Base-by-base conservation (phyloP, 2,329 filamentous ascomycete species). In the Cyclaneusma minus region DNA sequence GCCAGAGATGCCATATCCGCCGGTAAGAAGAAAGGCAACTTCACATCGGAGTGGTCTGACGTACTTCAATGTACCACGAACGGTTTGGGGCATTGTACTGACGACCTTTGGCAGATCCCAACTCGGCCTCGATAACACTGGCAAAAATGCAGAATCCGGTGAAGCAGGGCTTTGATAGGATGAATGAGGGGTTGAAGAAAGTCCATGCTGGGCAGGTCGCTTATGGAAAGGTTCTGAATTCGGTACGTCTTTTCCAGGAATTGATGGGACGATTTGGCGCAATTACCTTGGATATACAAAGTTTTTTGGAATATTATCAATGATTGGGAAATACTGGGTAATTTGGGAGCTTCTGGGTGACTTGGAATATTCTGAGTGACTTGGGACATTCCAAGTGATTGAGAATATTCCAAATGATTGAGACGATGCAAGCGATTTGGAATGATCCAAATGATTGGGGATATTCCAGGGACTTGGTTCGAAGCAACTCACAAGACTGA, bases 61-160 rank as follows among this genome's bases (percentile, higher is more conserved):
- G 13, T 21, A 12, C 13, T 13, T 19, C 29, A 6, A n/a, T 8
- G 20, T 19, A 21, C 28, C 18, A 29, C 21, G 34, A 24, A 34
- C 28, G 3, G 11, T n/a, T 11, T 5, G 15, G 22, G 17, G 29
- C 19, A 16, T 30, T 19, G 22, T 25, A 25, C 27, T 42, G 16
- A 37, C n/a, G 25, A 16, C 18, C 25, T 7, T 24, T 21, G 22
- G 42, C 51, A 67, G 77, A 84, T 42, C 70, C 78, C 13, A 69
- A 73, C 35, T 68, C 68, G 20, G 73, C 81, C 10, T 69, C 74
- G 21, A 60, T 85, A 32, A 77, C 74, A 14, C 66, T 95, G 41
- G 78, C 80, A 16, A 85, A 78, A 47, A 66, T 94, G 11, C 84
- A 94, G 48, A 85, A 79, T 36, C 81, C 85, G 0, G 62, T 93